Evolutionary conservation across 345 rosid genomes (phyloP), one percentile per base, ranked within the genome.

Genomic region (Aethionema arabicum): DNA sequence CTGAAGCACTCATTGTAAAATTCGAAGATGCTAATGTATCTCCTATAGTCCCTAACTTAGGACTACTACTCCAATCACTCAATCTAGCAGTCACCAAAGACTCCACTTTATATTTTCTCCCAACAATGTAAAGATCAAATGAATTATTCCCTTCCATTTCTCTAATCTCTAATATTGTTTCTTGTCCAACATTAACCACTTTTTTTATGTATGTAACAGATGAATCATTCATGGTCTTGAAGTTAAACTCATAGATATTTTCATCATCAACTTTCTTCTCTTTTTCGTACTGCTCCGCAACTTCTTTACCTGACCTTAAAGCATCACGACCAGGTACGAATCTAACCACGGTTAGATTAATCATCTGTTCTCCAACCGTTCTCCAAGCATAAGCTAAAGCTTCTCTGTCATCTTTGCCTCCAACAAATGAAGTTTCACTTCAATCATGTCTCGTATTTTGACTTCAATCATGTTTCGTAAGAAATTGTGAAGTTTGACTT

Each of bases 321-420:
- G 49, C 61, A 3, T 75, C 67, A 27, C 61, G 56, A 6, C 70
- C 60, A 0, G 74, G 75, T 29, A 80, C 21, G 50, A 90, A 80
- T 51, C 87, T 72, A 6, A 85, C 61, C 2, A 83, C 83, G 0
- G 77, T 74, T 32, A 90, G 56, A 11, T 56, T 52, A 9, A 80
- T 65, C 3, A 64, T 69, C 0, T 58, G 72, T 10, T 65, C 53
- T 6, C 66, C 65, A 0, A 70, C 75, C 83, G 85, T 79, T 67
- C 88, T 77, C 80, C 86, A 72, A 0, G 87, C 87, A 31, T 76
- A 87, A 0, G 85, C 61, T 48, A 87, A 65, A 9, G 93, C 97
- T 59, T 90, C 95, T 27, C 92, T 69, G 16, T 87, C 93, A 15
- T 85, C 90, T 0, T 61, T 75, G 4, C 92, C 95, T 0, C 93